Evolutionary conservation across 2,329 filamentous ascomycete genomes (phyloP).

Genomic region (Penicillium sp.): DNA sequence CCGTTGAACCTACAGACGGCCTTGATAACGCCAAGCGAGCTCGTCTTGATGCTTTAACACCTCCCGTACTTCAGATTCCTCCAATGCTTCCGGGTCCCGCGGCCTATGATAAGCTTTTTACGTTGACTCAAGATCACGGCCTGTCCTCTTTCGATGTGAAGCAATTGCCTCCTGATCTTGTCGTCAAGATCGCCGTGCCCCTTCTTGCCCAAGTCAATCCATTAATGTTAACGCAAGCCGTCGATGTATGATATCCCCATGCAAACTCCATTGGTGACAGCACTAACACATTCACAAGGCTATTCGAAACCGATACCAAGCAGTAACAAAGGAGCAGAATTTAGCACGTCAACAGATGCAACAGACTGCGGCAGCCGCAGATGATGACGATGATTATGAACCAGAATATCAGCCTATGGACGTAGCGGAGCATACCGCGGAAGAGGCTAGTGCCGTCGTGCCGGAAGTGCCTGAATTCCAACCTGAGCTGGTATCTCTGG

Average conservation of each 20-base stretch:
- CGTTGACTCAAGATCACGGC: slow-evolving; percentile 72
- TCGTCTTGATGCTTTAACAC: slow-evolving; percentile 60
- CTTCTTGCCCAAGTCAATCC: slow-evolving; percentile 72
- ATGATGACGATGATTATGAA: slow-evolving; percentile 91
- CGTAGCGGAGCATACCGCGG: slow-evolving; percentile 25
- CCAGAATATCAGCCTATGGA: slow-evolving; percentile 79
- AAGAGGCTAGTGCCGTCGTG: slow-evolving; percentile 66
- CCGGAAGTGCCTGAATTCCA: slow-evolving; percentile 73
- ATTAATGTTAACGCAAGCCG: slow-evolving; percentile 67
- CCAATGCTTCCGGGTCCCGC: slow-evolving; percentile 73
- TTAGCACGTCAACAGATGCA: slow-evolving; percentile 31
- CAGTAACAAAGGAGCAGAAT: slow-evolving; percentile 38
- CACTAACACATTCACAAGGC: slow-evolving; percentile 27
- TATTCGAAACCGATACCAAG: slow-evolving; percentile 40
- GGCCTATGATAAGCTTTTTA: slow-evolving; percentile 81
- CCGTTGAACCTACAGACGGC: slow-evolving; percentile 68
- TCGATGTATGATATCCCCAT: slow-evolving; percentile 57
- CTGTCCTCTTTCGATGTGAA: slow-evolving; percentile 81
- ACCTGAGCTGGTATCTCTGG: slow-evolving; percentile 60
- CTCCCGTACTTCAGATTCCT: slow-evolving; percentile 57
- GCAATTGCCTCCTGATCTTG: slow-evolving; percentile 70
- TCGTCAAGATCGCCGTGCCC: slow-evolving; percentile 78
- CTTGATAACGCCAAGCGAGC: slow-evolving; percentile 80
- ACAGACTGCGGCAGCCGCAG: slow-evolving; percentile 36
- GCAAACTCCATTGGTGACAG: background rate